Evolutionary conservation across 345 rosid genomes (phyloP).

Genomic region (Rhodamnia argentea): DNA sequence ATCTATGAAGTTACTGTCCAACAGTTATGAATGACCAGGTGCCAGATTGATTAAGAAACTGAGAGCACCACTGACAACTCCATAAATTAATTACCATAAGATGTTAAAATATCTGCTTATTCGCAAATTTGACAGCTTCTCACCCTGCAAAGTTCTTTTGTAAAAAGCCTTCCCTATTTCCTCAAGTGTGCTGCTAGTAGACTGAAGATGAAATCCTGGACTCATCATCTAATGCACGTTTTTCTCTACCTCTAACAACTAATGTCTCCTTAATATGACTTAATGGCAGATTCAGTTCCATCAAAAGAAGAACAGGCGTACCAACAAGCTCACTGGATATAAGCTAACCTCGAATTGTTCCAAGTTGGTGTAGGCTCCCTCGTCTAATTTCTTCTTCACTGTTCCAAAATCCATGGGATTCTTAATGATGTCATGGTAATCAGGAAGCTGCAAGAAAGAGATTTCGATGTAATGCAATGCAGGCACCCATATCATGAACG

Average conservation of each 20-base stretch:
- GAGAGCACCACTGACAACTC: neutral
- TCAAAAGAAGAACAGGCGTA: neutral
- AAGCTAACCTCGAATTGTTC: constrained; percentile 81
- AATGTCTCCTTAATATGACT: neutral
- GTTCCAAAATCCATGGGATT: constrained; percentile 91
- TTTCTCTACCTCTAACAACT: neutral
- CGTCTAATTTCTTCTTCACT: constrained; percentile 58
- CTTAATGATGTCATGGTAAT: constrained; percentile 71
- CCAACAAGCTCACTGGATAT: neutral
- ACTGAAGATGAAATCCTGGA: neutral
- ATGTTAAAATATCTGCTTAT: neutral
- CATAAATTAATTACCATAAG: neutral
- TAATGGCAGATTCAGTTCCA: neutral
- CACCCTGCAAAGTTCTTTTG: neutral
- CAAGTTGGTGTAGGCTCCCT: constrained; percentile 54
- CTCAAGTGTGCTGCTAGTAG: neutral
- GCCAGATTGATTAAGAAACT: neutral
- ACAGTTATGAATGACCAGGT: neutral
- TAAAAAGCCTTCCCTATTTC: neutral
- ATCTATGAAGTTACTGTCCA: neutral
- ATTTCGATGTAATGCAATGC: neutral
- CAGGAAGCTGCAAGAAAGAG: constrained; percentile 69
- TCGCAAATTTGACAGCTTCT: neutral
- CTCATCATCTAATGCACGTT: neutral
- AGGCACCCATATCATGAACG: neutral